These are phyloP conservation scores for Kwoniella europaea DNA, from an alignment of 768 basidiomycete species.

Conservation along the genomic window DNA sequence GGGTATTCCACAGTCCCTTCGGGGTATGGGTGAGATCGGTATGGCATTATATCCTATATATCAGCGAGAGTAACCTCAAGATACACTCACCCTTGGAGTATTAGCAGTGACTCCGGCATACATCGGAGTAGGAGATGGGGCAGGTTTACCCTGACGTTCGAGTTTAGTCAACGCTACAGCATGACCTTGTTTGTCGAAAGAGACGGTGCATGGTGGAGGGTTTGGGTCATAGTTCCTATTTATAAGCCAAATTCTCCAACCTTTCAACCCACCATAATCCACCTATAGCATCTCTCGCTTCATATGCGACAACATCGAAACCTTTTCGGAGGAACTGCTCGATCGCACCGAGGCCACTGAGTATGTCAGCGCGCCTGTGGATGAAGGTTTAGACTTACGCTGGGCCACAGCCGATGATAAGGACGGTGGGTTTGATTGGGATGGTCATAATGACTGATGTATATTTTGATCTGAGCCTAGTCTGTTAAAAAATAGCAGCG, in stretches of 20 bases:
- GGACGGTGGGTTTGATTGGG: conserved; percentile 12
- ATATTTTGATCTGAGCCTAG: not conserved
- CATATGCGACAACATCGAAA: conserved; percentile 19
- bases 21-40: conserved; percentile 19
- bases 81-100: conserved; percentile 20
- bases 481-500: not conserved
- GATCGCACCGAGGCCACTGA: conserved; percentile 18
- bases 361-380: not conserved
- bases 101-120: conserved; percentile 22
- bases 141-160: conserved; percentile 16
- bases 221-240: conserved; percentile 18
- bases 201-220: conserved; percentile 10
- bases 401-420: conserved; percentile 21
- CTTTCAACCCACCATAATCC: conserved; percentile 6
- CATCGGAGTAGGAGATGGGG: conserved; percentile 17
- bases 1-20: conserved; percentile 15
- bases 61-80: not conserved
- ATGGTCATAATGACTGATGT: conserved; percentile 13
- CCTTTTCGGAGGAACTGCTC: conserved; percentile 18
- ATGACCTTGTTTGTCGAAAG: conserved; percentile 19
- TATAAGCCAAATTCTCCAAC: not conserved
- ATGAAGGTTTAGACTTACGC: conserved; percentile 8
- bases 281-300: conserved; percentile 11
- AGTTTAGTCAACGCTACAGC: conserved; percentile 14
- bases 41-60: conserved; percentile 21